Conservation (phyloP, 2,329 filamentous ascomycete species). For the Cordyceps javanica region DNA sequence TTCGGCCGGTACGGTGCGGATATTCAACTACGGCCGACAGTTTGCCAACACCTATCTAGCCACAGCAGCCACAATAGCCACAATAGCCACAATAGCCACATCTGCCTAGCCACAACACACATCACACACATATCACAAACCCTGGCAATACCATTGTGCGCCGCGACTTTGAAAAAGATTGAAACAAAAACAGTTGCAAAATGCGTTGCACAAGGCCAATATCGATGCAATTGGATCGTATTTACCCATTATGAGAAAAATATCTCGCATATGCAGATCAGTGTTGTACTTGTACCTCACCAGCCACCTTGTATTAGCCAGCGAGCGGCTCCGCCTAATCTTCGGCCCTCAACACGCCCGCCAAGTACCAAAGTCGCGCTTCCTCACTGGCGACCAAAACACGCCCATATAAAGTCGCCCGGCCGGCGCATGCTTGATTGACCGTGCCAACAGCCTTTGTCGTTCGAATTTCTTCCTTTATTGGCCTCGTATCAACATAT, state of each 20-base stretch:
- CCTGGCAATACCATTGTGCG: neutral
- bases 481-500: neutral
- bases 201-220: neutral
- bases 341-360: conserved; percentile 15
- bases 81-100: neutral
- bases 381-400: conserved; percentile 12
- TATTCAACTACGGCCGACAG: too few relatives aligned
- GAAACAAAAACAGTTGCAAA: neutral
- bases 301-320: neutral
- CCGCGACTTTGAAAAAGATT: neutral
- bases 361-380: conserved; percentile 13
- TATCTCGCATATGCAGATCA: neutral
- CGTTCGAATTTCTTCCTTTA: neutral
- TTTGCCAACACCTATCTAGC: too few relatives aligned
- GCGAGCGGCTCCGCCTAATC: conserved; percentile 15
- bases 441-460: neutral
- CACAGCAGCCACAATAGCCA: too few relatives aligned
- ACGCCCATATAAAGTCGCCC: neutral
- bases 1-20: too few relatives aligned
- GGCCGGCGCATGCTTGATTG: neutral
- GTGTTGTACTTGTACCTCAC: neutral
- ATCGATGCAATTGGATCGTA: neutral
- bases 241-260: neutral
- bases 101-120: neutral
- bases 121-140: too few relatives aligned